These are phyloP conservation scores for Nicotiana obtusifolia DNA, from an alignment of 257 asterid species.

Conservation along the genomic window DNA sequence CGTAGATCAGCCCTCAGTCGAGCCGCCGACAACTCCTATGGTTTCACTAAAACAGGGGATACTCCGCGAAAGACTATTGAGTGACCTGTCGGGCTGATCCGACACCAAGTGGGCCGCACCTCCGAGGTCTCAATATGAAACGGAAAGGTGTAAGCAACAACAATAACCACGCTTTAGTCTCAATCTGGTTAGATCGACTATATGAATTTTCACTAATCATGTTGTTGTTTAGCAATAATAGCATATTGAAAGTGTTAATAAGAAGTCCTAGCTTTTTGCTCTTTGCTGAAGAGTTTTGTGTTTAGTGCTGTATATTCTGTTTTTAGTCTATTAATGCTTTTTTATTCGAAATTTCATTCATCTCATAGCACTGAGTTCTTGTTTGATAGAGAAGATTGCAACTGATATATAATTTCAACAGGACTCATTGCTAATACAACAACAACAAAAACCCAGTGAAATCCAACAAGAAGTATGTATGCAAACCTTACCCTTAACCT, in stretches of 20 bases:
- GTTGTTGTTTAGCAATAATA: not conserved
- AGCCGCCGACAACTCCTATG: too few relatives aligned
- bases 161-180: not conserved
- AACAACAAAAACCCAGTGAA: too few relatives aligned
- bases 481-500: too few relatives aligned
- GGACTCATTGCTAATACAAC: not conserved
- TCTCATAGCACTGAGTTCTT: not conserved
- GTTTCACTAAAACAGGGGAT: too few relatives aligned
- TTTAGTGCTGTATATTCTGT: not conserved
- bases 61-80: too few relatives aligned
- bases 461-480: too few relatives aligned
- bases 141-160: too few relatives aligned
- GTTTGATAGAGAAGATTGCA: not conserved
- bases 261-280: not conserved
- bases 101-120: too few relatives aligned
- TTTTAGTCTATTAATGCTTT: not conserved
- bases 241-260: not conserved
- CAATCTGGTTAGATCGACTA: not conserved
- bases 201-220: not conserved
- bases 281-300: not conserved
- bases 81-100: too few relatives aligned
- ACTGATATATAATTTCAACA: not conserved
- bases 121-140: too few relatives aligned
- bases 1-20: too few relatives aligned
- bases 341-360: not conserved